Evolutionary conservation across 164 flowering plant genomes (phyloP).

Genomic region (Vitis rotundifolia): DNA sequence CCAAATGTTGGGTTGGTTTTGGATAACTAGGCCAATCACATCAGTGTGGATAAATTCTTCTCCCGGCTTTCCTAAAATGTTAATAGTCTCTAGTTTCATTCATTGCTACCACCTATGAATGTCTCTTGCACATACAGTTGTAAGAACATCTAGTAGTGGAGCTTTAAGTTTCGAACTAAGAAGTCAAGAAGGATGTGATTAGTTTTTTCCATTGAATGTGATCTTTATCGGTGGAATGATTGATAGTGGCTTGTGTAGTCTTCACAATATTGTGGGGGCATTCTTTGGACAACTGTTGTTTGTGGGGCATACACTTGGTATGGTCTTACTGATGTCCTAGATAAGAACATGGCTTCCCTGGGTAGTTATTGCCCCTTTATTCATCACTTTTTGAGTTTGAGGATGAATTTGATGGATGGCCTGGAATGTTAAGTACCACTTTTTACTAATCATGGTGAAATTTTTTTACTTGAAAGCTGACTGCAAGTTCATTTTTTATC

Average conservation of each 20-base stretch:
- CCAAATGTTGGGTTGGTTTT: background rate
- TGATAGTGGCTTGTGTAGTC: slow-evolving; percentile 18
- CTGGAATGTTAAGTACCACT: background rate
- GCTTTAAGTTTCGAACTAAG: background rate
- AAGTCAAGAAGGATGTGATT: slow-evolving; percentile 12
- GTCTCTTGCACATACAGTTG: background rate
- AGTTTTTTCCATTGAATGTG: slow-evolving; percentile 10
- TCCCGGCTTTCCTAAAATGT: background rate
- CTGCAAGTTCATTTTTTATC: background rate
- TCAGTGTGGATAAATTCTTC: background rate
- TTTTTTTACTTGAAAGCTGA: background rate
- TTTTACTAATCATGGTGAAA: slow-evolving; percentile 1
- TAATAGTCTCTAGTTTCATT: background rate
- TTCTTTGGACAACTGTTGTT: slow-evolving; percentile 16
- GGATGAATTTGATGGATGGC: background rate
- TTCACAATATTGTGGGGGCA: slow-evolving; percentile 11
- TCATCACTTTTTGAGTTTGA: background rate
- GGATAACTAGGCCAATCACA: background rate
- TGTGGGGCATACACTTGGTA: slow-evolving; percentile 28
- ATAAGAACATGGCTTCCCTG: slow-evolving; percentile 13
- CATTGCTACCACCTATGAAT: background rate
- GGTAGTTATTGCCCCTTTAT: background rate
- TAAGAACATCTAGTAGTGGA: slow-evolving; percentile 12
- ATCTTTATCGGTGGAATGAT: slow-evolving; percentile 19
- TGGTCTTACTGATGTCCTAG: slow-evolving; percentile 18